Conservation (phyloP, 495 filamentous ascomycete species). For the Penicillium nucicola region DNA sequence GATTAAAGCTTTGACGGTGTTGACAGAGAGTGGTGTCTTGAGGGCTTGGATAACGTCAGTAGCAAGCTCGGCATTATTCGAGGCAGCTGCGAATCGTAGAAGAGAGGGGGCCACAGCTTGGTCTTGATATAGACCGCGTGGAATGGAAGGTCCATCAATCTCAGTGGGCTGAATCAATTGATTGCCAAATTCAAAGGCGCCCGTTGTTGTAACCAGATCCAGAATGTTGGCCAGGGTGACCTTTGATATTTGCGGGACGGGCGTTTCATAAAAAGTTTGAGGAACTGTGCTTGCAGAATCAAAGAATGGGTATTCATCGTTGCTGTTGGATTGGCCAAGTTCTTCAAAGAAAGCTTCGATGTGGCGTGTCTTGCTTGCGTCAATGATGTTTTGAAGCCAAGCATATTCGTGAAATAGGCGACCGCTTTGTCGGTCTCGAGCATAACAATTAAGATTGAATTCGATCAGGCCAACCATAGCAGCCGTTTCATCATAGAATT, state of each 20-base stretch:
- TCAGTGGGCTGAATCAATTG: constrained; percentile 55
- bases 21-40: constrained; percentile 34
- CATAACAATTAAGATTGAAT: constrained; percentile 30
- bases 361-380: constrained; percentile 38
- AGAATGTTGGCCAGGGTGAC: constrained; percentile 49
- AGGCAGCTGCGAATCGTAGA: constrained; percentile 54
- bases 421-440: constrained; percentile 21
- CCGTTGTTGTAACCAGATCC: constrained; percentile 47
- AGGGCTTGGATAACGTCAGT: constrained; percentile 39
- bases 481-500: constrained; percentile 36
- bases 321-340: constrained; percentile 11
- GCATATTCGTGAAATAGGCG: constrained; percentile 29
- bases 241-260: constrained; percentile 45
- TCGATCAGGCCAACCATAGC: constrained; percentile 37
- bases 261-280: constrained; percentile 23
- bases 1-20: constrained; percentile 48
- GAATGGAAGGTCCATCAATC: constrained; percentile 56
- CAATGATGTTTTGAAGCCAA: constrained; percentile 35
- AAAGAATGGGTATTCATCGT: constrained; percentile 14
- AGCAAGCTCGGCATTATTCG: constrained; percentile 45
- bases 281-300: constrained; percentile 13
- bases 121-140: constrained; percentile 41
- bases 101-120: constrained; percentile 52
- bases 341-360: constrained; percentile 35
- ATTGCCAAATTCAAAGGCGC: constrained; percentile 47